Percentiles rank a stretch among this genome's conserved stretches.
Evolutionary conservation across 1,284 basidiomycete species (phyloP).

Genomic region (Ganoderma leucocontextum): DNA sequence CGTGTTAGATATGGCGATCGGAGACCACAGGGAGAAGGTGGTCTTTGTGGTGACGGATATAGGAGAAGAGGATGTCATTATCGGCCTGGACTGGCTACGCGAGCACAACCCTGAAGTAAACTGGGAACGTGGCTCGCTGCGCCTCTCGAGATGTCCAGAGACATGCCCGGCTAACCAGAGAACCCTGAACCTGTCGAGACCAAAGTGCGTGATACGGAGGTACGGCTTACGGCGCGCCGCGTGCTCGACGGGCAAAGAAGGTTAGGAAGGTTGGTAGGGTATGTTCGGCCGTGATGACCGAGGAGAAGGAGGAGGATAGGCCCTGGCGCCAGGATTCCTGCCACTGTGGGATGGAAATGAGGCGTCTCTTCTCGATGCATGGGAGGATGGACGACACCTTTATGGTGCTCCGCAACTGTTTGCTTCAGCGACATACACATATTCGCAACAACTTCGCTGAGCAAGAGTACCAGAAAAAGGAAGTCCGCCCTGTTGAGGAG

Average conservation of each 20-base stretch:
- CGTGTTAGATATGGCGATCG: too few species aligned
- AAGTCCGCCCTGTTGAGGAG: background rate
- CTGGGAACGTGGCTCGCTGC: background rate
- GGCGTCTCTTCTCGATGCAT: background rate
- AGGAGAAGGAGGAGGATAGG: background rate
- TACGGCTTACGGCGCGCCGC: too few species aligned
- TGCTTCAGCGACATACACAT: background rate
- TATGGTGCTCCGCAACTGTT: background rate
- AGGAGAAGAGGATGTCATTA: background rate
- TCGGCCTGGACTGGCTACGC: background rate
- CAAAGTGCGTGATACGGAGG: too few species aligned
- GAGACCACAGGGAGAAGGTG: too few species aligned
- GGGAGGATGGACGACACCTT: background rate
- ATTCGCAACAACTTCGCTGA: conserved; percentile 10
- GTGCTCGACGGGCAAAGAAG: background rate
- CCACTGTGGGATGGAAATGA: background rate
- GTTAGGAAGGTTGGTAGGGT: background rate
- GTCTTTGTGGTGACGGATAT: too few species aligned
- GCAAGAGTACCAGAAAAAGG: conserved; percentile 2
- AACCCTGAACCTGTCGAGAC: too few species aligned
- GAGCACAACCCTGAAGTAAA: background rate
- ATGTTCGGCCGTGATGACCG: background rate
- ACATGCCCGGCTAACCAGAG: background rate
- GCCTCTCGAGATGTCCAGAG: background rate
- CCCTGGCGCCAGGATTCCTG: background rate